Base-by-base conservation (phyloP, 768 basidiomycete species). In the Rhizopogon vinicolor region DNA sequence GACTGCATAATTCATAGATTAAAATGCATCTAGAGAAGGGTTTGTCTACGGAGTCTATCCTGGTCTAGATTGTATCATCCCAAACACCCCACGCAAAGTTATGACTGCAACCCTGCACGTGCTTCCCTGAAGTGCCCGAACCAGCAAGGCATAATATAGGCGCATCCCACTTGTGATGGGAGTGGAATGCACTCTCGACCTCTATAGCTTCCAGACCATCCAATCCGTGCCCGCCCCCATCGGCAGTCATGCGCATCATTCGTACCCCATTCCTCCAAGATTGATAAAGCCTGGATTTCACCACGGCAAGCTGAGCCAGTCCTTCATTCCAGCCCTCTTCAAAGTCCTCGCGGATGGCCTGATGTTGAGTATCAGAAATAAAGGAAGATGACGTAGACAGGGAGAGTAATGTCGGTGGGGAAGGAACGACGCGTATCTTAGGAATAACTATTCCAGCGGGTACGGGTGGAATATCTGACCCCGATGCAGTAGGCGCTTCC, bases 311-410 rank as follows among this genome's bases (percentile, higher is more conserved):
- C 45, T 78, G 78, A 14, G 71, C 66, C 44, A 88, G 61, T 3
- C 86, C 87, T 59, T 83, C 79, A 2, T 68, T 65, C 87, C 87
- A 89, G 14, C 87, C 88, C 28, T 68, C 73, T 63, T 74, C 75
- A 61, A 89, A 91, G 58, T 81, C 79, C 1, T 65, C 65, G 10
- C 75, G 72, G 44, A 85, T 76, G 35, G 62, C 65, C 7, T 66
- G 67, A 52, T 78, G 73, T 22, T 66, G 70, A 3, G 74, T 71
- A n/a, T 60, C 62, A 31, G 66, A 61, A 12, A 74, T 43, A 9
- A 35, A 43, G 37, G 54, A 63, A 41, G 73, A 60, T 0, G 76
- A 79, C n/a, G 78, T 70, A 16, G 77, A 77, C 31, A 89, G 56
- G 10, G 84, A 78, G 29, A 62, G 56, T 8, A 89, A 67, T 0